Evolutionary conservation across 495 filamentous ascomycete genomes (phyloP).

Genomic region (Letharia columbiana): DNA sequence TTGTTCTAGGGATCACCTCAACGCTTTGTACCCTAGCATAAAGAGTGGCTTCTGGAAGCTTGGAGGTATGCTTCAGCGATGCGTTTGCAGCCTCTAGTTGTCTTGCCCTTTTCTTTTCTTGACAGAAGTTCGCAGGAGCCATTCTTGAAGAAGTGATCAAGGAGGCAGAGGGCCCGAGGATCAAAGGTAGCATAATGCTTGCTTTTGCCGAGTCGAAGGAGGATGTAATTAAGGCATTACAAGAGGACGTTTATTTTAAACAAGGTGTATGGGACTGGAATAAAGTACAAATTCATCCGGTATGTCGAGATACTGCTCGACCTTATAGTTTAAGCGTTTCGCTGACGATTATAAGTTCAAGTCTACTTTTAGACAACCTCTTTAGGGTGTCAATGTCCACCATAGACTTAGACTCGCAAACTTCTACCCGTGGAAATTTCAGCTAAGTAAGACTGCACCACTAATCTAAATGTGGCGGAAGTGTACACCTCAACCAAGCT

Average conservation of each 20-base stretch:
- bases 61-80: conserved; percentile 40
- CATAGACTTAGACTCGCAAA: not conserved
- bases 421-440: not conserved
- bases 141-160: conserved; percentile 48
- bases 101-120: not conserved
- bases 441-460: not conserved
- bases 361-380: conserved; percentile 14
- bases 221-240: conserved; percentile 55
- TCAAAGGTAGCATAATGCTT: conserved; percentile 81
- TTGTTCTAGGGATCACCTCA: conserved; percentile 47
- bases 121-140: conserved; percentile 43
- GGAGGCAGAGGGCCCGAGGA: conserved; percentile 44
- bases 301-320: conserved; percentile 22
- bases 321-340: not conserved
- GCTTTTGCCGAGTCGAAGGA: conserved; percentile 55
- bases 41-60: conserved; percentile 44
- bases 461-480: not conserved
- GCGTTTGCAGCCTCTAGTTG: not conserved
- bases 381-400: not conserved
- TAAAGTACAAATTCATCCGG: conserved; percentile 52
- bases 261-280: conserved; percentile 78
- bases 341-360: conserved; percentile 13
- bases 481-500: not conserved
- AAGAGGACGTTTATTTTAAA: conserved; percentile 61
- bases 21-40: conserved; percentile 35